Base-by-base conservation (phyloP, 2,329 filamentous ascomycete species). In the Penicillium sp. region DNA sequence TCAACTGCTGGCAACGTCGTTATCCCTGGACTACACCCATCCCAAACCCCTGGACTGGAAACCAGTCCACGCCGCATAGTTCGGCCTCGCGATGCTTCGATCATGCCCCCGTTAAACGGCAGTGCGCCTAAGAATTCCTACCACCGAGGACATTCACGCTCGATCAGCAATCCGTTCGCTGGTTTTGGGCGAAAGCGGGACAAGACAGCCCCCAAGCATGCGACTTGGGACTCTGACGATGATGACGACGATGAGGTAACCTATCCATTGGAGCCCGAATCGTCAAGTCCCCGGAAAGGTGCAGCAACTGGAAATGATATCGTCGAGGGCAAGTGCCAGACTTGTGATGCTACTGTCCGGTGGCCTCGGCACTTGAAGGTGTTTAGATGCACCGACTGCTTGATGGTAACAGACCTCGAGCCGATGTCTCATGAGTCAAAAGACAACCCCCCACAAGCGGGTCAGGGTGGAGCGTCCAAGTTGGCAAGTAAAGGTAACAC, bases 361-460 rank as follows among this genome's bases (percentile, higher is more conserved):
- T 96, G 91, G 87, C 91, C 91, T 2, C 84, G 82, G 60, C 84
- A 87, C 52, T 76, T 92, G 60, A 83, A 83, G 36, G 84, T 88
- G 38, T 96, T 94, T 73, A 84, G 91, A 65, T 96, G 92, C 73
- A 89, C 89, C 41, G 88, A 90, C 53, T 96, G 92, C 72, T 78
- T 90, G 67, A 94, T 89, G 19, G 86, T 96, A 70, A 96, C 95
- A 70, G 91, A 96, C 70, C 74, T 96, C 51, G 80, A 83, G 58
- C 81, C 81, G 41, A 68, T 68, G 33, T 5, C 34, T 1, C 19
- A 57, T 21, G 70, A 72, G 21, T 53, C 60, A 27, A 62, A 61
- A 44, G 63, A 68, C 45, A 41, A 21, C 9, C 10, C 49, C 2
- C 19, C 40, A 9, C 34, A 41, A 11, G 54, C 29, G 13, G 13